Percentiles rank a stretch among this genome's conserved stretches.
These are phyloP conservation scores for Botrytis pseudocinerea DNA, from an alignment of 2,329 filamentous ascomycete species.

Conservation along the genomic window DNA sequence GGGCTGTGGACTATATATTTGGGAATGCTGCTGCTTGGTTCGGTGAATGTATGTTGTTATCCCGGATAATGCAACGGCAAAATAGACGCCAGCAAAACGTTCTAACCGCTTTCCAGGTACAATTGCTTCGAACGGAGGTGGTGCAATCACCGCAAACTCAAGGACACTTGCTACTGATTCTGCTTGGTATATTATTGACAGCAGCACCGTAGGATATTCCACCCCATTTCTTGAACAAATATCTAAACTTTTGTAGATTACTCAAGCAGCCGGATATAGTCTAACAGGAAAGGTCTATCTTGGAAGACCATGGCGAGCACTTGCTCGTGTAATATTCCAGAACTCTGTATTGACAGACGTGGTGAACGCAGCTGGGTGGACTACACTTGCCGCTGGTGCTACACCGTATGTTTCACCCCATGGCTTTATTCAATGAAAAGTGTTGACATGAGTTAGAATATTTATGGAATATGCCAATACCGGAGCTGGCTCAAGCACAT, in stretches of 20 bases:
- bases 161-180: background rate
- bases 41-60: slow-evolving; percentile 12
- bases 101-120: background rate
- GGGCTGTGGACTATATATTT: slow-evolving; percentile 20
- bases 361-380: slow-evolving; percentile 53
- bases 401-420: slow-evolving; percentile 24
- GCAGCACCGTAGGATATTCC: background rate
- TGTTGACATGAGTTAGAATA: background rate
- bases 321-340: slow-evolving; percentile 52
- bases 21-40: slow-evolving; percentile 18
- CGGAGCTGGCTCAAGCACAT: slow-evolving; percentile 14
- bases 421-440: no score
- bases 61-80: background rate
- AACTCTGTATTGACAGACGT: slow-evolving; percentile 48
- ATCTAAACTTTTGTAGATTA: background rate
- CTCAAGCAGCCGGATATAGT: slow-evolving; percentile 29
- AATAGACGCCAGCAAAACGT: background rate
- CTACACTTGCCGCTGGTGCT: slow-evolving; percentile 28
- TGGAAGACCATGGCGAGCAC: slow-evolving; percentile 52
- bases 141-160: slow-evolving; percentile 14
- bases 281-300: slow-evolving; percentile 48
- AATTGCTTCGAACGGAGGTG: slow-evolving; percentile 15
- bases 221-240: background rate
- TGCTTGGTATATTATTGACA: slow-evolving; percentile 17
- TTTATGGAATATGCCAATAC: slow-evolving; percentile 19